Conservation (phyloP, 805 yeast species). For the Cyberlindnera euphorbiiphila region DNA sequence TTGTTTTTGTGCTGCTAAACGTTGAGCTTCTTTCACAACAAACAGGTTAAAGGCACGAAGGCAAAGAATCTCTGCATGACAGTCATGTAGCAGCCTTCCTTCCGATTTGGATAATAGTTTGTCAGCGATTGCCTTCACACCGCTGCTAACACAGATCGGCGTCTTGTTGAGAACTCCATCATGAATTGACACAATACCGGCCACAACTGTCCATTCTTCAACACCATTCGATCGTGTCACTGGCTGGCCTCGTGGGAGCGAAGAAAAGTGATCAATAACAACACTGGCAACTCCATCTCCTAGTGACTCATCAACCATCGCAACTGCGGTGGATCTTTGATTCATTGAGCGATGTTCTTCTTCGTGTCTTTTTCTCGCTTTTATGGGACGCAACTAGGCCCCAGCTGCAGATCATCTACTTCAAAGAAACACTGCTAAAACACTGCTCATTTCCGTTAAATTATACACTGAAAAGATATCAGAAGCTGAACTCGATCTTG, state of each 20-base stretch:
- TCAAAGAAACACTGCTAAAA: no score
- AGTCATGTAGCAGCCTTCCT: slow-evolving; percentile 76
- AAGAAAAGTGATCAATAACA: slow-evolving; percentile 9
- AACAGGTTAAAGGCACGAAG: slow-evolving; percentile 60
- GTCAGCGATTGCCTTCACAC: slow-evolving; percentile 76
- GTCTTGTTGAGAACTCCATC: slow-evolving; percentile 2
- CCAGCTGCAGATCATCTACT: no score
- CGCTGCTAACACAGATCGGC: slow-evolving; percentile 54
- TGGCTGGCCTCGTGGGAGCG: slow-evolving; percentile 50
- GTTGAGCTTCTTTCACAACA: slow-evolving; percentile 19
- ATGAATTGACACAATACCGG: slow-evolving; percentile 56
- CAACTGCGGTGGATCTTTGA: no score
- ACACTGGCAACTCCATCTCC: slow-evolving; percentile 7
- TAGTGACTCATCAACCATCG: no score
- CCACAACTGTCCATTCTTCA: slow-evolving; percentile 80
- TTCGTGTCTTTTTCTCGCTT: no score
- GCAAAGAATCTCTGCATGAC: slow-evolving; percentile 84
- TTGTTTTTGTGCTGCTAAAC: slow-evolving; percentile 3
- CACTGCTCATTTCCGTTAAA: no score
- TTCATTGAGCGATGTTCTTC: no score
- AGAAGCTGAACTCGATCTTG: slow-evolving; percentile 36
- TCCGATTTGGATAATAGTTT: slow-evolving; percentile 36
- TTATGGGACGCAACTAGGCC: no score
- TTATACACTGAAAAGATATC: no score
- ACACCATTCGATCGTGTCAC: slow-evolving; percentile 55